Conservation (phyloP, 495 filamentous ascomycete species). For the Beverwykella pulmonaria region DNA sequence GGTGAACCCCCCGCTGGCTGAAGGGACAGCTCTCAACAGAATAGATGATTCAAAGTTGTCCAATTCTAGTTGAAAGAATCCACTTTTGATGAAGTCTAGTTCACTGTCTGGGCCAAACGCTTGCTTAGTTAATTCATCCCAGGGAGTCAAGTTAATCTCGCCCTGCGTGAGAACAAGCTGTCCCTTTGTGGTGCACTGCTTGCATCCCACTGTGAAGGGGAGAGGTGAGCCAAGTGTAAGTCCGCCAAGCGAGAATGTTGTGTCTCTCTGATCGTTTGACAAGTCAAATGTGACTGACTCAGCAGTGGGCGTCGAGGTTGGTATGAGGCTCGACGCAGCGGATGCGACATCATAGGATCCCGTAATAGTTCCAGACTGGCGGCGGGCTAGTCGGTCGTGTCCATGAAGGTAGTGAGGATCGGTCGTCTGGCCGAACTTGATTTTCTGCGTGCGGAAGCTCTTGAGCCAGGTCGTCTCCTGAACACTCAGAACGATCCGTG, state of each 20-base stretch:
- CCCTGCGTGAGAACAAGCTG: conserved; percentile 15
- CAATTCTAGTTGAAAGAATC: conserved; percentile 18
- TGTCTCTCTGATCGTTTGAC: background rate
- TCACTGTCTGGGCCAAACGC: background rate
- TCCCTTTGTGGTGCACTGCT: conserved; percentile 13
- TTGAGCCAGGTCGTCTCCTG: background rate
- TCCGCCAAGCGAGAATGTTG: conserved; percentile 5
- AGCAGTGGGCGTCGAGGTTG: background rate
- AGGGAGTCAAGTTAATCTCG: background rate
- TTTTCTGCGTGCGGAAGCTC: background rate
- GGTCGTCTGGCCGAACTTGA: conserved; percentile 6
- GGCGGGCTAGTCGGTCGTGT: background rate
- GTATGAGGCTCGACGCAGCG: background rate
- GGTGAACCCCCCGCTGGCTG: background rate
- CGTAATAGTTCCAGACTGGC: background rate
- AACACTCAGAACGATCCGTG: background rate
- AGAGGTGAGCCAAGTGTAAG: background rate
- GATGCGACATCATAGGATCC: background rate
- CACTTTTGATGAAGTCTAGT: conserved; percentile 11
- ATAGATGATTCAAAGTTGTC: conserved; percentile 12
- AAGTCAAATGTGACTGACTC: conserved; percentile 11
- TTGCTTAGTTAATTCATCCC: background rate
- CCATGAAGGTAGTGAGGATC: background rate
- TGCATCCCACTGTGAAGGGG: conserved; percentile 9
- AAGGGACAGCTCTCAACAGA: background rate